Conservation (phyloP, 306 rosid species). For the Citrullus colocynthis region DNA sequence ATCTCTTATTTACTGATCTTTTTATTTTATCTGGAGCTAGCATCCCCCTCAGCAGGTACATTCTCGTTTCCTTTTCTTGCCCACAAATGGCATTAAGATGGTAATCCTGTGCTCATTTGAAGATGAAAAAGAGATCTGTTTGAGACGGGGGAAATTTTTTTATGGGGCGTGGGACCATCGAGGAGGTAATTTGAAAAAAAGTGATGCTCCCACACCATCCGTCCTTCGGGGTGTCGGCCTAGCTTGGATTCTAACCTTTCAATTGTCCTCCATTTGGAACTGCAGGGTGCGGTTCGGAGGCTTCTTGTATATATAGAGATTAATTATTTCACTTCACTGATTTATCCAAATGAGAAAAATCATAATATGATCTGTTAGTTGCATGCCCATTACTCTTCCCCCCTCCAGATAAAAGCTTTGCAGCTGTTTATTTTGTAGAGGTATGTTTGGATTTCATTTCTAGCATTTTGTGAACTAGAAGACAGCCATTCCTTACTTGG, state of each 20-base stretch:
- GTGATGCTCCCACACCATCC: slow-evolving; percentile 4
- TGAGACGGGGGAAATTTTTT: background rate
- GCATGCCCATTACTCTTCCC: background rate
- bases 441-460: background rate
- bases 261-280: slow-evolving; percentile 7
- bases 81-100: slow-evolving; percentile 1
- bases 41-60: slow-evolving; percentile 33
- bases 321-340: slow-evolving; percentile 12
- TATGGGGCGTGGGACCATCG: slow-evolving; percentile 1
- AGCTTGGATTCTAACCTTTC: slow-evolving; percentile 13
- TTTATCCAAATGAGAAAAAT: slow-evolving; percentile 9
- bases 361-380: slow-evolving; percentile 10
- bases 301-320: slow-evolving; percentile 16
- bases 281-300: slow-evolving; percentile 9
- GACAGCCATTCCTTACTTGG: background rate
- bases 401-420: background rate
- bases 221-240: background rate
- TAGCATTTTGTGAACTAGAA: slow-evolving; percentile 4
- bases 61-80: background rate
- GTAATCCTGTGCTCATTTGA: slow-evolving; percentile 5
- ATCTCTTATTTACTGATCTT: slow-evolving; percentile 24
- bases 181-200: background rate
- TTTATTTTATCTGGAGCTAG: slow-evolving; percentile 26
- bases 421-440: slow-evolving; percentile 1
- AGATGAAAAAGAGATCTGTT: slow-evolving; percentile 3